Evolutionary conservation across 192 early-diverging fungal species (phyloP).

Genomic region (Lunasporangiospora selenospora): DNA sequence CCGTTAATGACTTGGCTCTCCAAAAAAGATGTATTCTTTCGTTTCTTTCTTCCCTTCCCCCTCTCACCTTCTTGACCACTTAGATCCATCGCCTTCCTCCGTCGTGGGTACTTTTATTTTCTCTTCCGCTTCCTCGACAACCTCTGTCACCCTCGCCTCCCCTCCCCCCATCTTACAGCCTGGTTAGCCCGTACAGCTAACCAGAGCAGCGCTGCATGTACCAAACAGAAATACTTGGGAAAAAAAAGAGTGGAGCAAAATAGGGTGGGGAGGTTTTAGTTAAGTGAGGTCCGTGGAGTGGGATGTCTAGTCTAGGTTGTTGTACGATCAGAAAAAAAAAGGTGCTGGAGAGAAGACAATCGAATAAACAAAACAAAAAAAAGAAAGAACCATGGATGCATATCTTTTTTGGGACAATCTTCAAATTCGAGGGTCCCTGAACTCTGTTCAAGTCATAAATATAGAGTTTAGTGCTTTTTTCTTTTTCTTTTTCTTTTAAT

Average conservation of each 20-base stretch:
- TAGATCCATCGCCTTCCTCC: slow-evolving; percentile 35
- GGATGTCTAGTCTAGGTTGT: background rate
- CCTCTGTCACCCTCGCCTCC: background rate
- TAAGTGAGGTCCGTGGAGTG: background rate
- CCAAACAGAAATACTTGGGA: background rate
- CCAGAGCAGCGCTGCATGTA: background rate
- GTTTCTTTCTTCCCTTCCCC: slow-evolving; percentile 10
- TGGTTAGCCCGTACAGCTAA: too few species aligned
- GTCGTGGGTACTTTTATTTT: slow-evolving; percentile 5
- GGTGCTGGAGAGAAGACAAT: background rate
- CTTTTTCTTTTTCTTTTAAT: background rate
- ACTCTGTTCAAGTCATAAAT: background rate
- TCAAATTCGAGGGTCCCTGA: too few species aligned
- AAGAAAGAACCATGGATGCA: background rate
- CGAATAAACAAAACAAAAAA: background rate
- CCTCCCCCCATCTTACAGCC: background rate
- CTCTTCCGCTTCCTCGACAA: background rate
- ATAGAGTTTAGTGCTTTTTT: background rate
- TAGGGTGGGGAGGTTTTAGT: background rate
- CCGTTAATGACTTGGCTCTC: too few species aligned
- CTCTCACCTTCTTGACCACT: slow-evolving; percentile 37
- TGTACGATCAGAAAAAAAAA: background rate
- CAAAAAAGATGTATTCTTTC: too few species aligned
- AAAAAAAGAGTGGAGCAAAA: background rate
- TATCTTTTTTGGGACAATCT: background rate